Percentiles rank a stretch among this genome's conserved stretches.
phyloP scores from a whole-genome alignment of 345 rosid species.

The Mercurialis annua region DNA sequence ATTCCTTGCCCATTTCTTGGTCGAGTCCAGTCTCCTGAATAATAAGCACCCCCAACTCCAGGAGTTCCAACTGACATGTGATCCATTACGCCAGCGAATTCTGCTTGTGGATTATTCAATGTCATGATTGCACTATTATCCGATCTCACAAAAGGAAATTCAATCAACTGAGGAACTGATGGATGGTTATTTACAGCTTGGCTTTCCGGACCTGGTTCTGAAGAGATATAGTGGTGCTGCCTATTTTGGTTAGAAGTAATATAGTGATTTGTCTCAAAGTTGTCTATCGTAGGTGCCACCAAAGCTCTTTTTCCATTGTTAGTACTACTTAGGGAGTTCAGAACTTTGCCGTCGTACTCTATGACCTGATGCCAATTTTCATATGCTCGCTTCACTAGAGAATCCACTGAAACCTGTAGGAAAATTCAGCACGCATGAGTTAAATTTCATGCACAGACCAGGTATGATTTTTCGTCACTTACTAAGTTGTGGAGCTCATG shows the following conservation, averaged over 20 bases:
- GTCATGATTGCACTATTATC: conserved; percentile 37
- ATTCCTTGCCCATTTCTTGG: conserved; percentile 46
- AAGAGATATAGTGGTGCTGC: conserved; percentile 30
- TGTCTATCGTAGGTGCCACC: conserved; percentile 18
- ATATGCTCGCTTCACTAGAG: conserved; percentile 75
- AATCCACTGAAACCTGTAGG: conserved; percentile 72
- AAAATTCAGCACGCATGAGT: conserved; percentile 17
- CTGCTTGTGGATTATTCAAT: conserved; percentile 39
- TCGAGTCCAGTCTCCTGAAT: conserved; percentile 61
- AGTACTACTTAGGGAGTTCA: conserved; percentile 45
- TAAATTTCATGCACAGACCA: background rate
- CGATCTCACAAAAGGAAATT: conserved; percentile 51
- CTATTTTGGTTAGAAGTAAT: conserved; percentile 26
- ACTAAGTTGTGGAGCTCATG: background rate
- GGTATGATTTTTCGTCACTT: background rate
- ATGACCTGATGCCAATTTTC: conserved; percentile 86
- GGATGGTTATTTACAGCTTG: conserved; percentile 37
- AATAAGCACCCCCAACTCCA: conserved; percentile 32
- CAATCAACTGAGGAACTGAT: conserved; percentile 46
- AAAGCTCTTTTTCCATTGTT: conserved; percentile 39
- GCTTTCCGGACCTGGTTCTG: conserved; percentile 36
- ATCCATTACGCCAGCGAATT: conserved; percentile 38
- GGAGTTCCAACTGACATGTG: conserved; percentile 47
- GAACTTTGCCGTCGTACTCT: conserved; percentile 73
- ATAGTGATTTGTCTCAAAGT: conserved; percentile 25